Percentiles rank a stretch among this genome's conserved stretches.
phyloP scores from a whole-genome alignment of 495 filamentous ascomycete species.

The Neurospora tetrasperma region DNA sequence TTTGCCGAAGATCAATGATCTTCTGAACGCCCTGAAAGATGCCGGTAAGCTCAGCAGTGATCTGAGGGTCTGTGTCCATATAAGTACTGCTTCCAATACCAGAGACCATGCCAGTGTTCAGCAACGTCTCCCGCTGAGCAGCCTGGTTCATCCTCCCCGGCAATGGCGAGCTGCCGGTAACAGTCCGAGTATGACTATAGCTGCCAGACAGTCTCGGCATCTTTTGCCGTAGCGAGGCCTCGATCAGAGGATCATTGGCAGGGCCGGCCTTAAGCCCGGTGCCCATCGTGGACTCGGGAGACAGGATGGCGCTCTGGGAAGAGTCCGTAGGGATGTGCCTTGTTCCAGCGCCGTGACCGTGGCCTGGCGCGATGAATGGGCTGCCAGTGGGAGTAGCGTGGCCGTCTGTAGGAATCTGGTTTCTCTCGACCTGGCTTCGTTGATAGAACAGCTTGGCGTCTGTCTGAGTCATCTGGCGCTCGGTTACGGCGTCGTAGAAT shows the following conservation, averaged over 20 bases:
- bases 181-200: conserved; percentile 8
- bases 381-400: conserved; percentile 38
- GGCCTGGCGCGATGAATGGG: conserved; percentile 33
- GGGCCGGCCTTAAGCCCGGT: conserved; percentile 8
- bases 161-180: conserved; percentile 13
- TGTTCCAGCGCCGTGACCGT: conserved; percentile 20
- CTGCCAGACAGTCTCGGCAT: conserved; percentile 3
- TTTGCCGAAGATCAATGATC: conserved; percentile 73
- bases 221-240: not conserved
- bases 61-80: conserved; percentile 51
- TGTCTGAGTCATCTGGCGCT: conserved; percentile 81
- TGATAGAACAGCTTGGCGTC: conserved; percentile 96
- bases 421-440: conserved; percentile 58
- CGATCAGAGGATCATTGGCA: not conserved
- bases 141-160: conserved; percentile 20
- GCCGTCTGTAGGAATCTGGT: conserved; percentile 38
- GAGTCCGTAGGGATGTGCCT: conserved; percentile 14
- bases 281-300: conserved; percentile 7
- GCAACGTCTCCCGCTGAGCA: conserved; percentile 19
- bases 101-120: conserved; percentile 16
- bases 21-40: conserved; percentile 85
- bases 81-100: conserved; percentile 32
- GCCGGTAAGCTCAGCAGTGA: conserved; percentile 67
- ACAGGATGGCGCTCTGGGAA: conserved; percentile 5
- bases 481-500: conserved; percentile 76